Percentiles rank a stretch among this genome's conserved stretches.
These are phyloP conservation scores for Phaeotremella fagi DNA, from an alignment of 768 basidiomycete species.

Conservation along the genomic window DNA sequence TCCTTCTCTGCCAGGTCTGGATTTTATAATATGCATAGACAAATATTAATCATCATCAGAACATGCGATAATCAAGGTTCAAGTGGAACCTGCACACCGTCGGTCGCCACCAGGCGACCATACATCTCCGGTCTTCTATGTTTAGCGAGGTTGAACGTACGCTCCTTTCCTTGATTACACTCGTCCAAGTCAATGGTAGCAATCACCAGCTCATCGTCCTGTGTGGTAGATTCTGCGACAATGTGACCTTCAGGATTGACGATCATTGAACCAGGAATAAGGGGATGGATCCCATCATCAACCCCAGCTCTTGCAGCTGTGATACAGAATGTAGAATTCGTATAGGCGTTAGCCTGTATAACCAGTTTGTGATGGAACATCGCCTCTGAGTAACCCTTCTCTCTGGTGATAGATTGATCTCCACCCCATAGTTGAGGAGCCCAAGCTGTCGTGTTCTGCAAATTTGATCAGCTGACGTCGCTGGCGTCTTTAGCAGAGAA, in stretches of 20 bases:
- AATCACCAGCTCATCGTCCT: constrained; percentile 42
- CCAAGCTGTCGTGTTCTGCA: constrained; percentile 46
- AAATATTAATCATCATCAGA: no score
- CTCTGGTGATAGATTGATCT: constrained; percentile 36
- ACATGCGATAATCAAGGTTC: constrained; percentile 4
- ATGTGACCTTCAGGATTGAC: constrained; percentile 47
- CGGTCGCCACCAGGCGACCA: constrained; percentile 24
- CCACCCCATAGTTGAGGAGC: constrained; percentile 46
- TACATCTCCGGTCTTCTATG: constrained; percentile 44
- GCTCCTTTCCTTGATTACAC: constrained; percentile 44
- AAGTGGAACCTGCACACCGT: constrained; percentile 37
- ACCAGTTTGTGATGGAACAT: constrained; percentile 48
- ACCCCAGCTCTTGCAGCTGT: constrained; percentile 37
- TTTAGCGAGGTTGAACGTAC: constrained; percentile 45
- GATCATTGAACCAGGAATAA: constrained; percentile 44
- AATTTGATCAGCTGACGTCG: neutral
- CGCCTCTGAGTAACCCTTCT: constrained; percentile 40
- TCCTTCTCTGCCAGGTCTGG: no score
- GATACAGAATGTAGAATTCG: constrained; percentile 46
- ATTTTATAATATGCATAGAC: no score
- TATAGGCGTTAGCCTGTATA: constrained; percentile 45
- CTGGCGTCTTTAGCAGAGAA: neutral
- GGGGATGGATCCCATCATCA: constrained; percentile 41
- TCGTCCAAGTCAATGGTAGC: constrained; percentile 44
- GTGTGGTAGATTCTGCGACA: constrained; percentile 43